phyloP scores from a whole-genome alignment of 768 basidiomycete species.

The Albatrellus ellisii region DNA sequence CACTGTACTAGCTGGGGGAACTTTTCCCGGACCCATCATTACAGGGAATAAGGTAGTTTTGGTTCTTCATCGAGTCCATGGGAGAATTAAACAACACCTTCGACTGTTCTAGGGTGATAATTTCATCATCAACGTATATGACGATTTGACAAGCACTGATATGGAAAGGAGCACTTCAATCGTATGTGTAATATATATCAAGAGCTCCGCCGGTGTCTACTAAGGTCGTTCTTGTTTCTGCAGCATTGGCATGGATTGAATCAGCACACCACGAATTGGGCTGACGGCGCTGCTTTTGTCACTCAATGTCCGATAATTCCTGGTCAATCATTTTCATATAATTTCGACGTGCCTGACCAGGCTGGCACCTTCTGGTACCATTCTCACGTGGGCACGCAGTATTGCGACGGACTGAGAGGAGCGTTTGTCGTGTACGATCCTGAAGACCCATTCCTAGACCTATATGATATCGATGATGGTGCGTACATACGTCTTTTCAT shows the following conservation, averaged over 20 bases:
- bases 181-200: constrained; percentile 16
- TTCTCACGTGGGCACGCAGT: constrained; percentile 35
- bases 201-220: no score
- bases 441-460: constrained; percentile 23
- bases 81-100: no score
- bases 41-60: background rate
- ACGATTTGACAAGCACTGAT: constrained; percentile 19
- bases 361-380: constrained; percentile 34
- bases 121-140: constrained; percentile 25
- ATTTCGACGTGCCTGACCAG: constrained; percentile 19
- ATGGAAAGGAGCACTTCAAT: constrained; percentile 25
- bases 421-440: constrained; percentile 26
- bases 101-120: constrained; percentile 17
- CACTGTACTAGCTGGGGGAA: constrained; percentile 1
- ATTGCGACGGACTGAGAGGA: constrained; percentile 43
- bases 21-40: constrained; percentile 2
- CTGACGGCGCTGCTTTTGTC: constrained; percentile 32
- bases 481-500: constrained; percentile 1
- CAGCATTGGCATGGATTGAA: constrained; percentile 30
- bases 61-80: no score
- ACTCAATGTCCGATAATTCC: constrained; percentile 25
- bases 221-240: no score
- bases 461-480: constrained; percentile 39
- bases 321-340: constrained; percentile 26
- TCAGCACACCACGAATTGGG: constrained; percentile 24